Percentiles rank a stretch among this genome's conserved stretches.
Evolutionary conservation across 805 yeast species (phyloP).

Genomic region (Candida yuanshanica): DNA sequence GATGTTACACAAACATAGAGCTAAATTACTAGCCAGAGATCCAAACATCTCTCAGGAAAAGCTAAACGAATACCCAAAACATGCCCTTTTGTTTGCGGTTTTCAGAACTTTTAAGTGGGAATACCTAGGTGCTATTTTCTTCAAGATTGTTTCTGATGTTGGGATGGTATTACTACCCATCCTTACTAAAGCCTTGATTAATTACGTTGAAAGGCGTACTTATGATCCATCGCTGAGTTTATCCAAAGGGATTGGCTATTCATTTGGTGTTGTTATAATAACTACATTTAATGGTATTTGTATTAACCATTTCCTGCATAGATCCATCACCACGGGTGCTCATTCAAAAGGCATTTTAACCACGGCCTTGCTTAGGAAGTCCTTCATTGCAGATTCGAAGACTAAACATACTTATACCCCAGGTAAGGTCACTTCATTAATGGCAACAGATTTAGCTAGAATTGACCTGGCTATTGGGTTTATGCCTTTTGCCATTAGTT

Average conservation of each 20-base stretch:
- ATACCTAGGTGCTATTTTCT: conserved; percentile 35
- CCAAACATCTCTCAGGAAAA: conserved; percentile 35
- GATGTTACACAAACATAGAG: conserved; percentile 28
- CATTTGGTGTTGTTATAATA: conserved; percentile 45
- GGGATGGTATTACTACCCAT: conserved; percentile 49
- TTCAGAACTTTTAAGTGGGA: conserved; percentile 44
- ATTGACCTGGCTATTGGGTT: conserved; percentile 64
- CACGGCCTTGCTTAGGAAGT: conserved; percentile 58
- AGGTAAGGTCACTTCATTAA: conserved; percentile 62
- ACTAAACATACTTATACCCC: conserved; percentile 51
- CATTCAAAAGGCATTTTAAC: conserved; percentile 60
- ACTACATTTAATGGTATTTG: conserved; percentile 34
- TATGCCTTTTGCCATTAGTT: conserved; percentile 47
- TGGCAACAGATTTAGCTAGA: conserved; percentile 74
- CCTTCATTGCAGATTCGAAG: conserved; percentile 48
- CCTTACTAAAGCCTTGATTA: conserved; percentile 47
- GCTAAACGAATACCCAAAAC: conserved; percentile 35
- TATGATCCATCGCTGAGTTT: conserved; percentile 31
- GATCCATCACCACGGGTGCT: conserved; percentile 56
- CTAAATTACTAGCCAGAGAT: conserved; percentile 25
- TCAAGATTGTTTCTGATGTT: conserved; percentile 41
- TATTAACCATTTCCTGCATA: conserved; percentile 47
- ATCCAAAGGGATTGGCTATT: conserved; percentile 54
- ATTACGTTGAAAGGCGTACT: conserved; percentile 43
- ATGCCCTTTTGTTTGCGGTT: conserved; percentile 36